phyloP scores from a whole-genome alignment of 1,139 yeast species.

The Magnusiomyces ingens region DNA sequence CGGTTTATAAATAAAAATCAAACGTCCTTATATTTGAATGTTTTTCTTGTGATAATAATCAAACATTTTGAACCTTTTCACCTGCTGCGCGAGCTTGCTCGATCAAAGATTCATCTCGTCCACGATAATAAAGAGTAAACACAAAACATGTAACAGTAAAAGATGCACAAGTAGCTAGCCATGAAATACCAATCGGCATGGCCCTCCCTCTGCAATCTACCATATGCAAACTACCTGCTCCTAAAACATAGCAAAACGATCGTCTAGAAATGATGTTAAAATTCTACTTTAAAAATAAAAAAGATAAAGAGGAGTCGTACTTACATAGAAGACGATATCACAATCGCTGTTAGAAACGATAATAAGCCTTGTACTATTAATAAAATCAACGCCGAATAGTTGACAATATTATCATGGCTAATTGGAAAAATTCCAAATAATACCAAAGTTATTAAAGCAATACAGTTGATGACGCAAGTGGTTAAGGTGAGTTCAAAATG shows the following conservation, averaged over 20 bases:
- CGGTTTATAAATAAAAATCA: too few species aligned
- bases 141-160: not conserved
- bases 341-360: not conserved
- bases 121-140: not conserved
- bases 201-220: not conserved
- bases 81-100: too few species aligned
- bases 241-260: not conserved
- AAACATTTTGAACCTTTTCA: too few species aligned
- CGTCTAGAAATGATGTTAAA: not conserved
- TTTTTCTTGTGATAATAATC: too few species aligned
- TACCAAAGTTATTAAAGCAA: not conserved
- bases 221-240: not conserved
- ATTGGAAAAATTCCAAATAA: slow-evolving; percentile 2
- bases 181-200: not conserved
- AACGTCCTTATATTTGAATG: too few species aligned
- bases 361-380: not conserved
- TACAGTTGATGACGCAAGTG: slow-evolving; percentile 4
- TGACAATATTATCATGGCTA: not conserved
- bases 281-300: too few species aligned
- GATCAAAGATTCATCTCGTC: not conserved
- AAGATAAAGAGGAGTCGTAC: too few species aligned
- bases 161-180: not conserved
- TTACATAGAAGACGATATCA: not conserved
- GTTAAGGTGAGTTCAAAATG: slow-evolving; percentile 4
- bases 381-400: not conserved